phyloP scores from a whole-genome alignment of 495 filamentous ascomycete species.

The Tuber calosporum region DNA sequence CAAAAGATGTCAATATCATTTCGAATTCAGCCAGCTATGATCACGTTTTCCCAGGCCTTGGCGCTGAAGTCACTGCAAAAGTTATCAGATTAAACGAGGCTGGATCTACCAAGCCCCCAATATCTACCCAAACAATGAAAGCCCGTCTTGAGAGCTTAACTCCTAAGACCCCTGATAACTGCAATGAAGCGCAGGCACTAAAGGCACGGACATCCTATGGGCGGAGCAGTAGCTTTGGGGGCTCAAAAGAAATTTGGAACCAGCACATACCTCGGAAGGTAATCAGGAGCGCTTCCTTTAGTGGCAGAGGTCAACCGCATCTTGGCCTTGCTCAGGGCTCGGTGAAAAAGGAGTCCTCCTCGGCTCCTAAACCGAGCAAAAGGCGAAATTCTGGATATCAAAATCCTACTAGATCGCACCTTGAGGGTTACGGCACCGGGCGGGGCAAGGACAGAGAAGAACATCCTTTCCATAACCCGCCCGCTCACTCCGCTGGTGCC shows the following conservation, averaged over 20 bases:
- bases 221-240: not conserved
- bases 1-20: not conserved
- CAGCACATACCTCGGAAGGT: not conserved
- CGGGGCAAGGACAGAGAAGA: not conserved
- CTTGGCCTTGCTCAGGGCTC: not conserved
- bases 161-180: not conserved
- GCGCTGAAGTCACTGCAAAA: not conserved
- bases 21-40: not conserved
- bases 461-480: not conserved
- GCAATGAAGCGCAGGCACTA: not conserved
- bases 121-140: not conserved
- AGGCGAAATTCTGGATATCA: not conserved
- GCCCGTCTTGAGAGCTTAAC: not conserved
- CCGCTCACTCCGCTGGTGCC: not conserved
- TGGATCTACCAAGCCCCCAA: not conserved
- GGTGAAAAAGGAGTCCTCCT: not conserved
- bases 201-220: not conserved
- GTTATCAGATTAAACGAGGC: not conserved
- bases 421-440: not conserved
- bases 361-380: not conserved
- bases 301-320: not conserved
- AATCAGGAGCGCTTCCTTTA: not conserved
- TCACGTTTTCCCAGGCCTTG: not conserved
- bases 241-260: not conserved
- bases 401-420: not conserved